Base-by-base conservation (phyloP, 768 basidiomycete species). In the Calocybe gangraenosa region DNA sequence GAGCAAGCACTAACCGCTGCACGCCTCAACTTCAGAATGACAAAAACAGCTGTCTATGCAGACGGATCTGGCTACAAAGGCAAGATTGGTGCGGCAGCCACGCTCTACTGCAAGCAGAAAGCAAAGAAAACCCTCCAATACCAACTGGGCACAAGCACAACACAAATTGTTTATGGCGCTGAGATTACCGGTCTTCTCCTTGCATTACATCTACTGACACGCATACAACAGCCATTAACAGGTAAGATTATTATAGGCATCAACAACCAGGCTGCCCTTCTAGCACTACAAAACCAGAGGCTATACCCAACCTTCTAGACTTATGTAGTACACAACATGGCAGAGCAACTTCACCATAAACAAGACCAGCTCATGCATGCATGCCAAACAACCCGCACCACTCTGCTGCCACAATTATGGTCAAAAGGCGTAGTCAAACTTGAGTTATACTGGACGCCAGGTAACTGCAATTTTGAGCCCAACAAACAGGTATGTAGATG, bases 1-100 rank as follows among this genome's bases (percentile, higher is more conserved):
- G 3, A 22, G 40, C 30, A 18, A 20, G 1, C 7, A 15, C 1
- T 17, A 45, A n/a, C 32, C n/a, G n/a, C n/a, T n/a, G n/a, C n/a
- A n/a, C n/a, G n/a, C n/a, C n/a, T n/a, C n/a, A n/a, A n/a, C n/a
- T n/a, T n/a, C n/a, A n/a, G n/a, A n/a, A n/a, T n/a, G n/a, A n/a
- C n/a, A n/a, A n/a, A 19, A 1, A 33, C 35, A 19, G 30, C 46
- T 0, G 34, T 47, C 1, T 47, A 44, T 33, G 38, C 41, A 23
- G 33, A 51, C 13, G 32, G 50, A 14, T 50, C 37, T 3, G 37
- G 50, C 21, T 46, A 42, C 9, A 37, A 50, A 47, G 46, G 42
- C 1, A 23, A 37, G 9, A 22, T 51, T 17, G 50, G 45, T 1
- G 30, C 49, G 7, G 42, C 37, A 7, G 45, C 46, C 10, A 37